Evolutionary conservation across 495 filamentous ascomycete species (phyloP).

Genomic region (Aspergillus haitiensis): DNA sequence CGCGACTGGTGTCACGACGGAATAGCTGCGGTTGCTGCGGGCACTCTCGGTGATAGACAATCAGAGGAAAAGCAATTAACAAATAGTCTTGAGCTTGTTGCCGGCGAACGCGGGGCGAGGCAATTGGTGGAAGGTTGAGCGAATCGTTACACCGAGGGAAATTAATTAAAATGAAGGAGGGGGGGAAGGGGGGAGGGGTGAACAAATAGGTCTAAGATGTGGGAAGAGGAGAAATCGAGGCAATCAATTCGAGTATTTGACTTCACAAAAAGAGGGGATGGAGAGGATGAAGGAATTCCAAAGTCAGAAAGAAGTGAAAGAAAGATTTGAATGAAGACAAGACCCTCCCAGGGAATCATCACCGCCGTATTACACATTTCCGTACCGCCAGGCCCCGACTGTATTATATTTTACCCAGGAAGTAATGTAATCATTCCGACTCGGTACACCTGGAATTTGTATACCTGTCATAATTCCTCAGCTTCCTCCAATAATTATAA

Average conservation of each 20-base stretch:
- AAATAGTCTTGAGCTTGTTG: slow-evolving; percentile 10
- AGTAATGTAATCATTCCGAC: too few species aligned
- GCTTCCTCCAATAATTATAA: too few species aligned
- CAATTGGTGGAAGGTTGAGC: slow-evolving; percentile 19
- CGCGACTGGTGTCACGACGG: slow-evolving; percentile 17
- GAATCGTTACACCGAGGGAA: slow-evolving; percentile 7
- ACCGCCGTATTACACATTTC: slow-evolving; percentile 1
- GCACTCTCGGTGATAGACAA: slow-evolving; percentile 6
- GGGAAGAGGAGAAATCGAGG: background rate
- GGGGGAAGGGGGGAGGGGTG: slow-evolving; percentile 1
- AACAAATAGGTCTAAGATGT: background rate
- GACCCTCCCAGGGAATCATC: background rate
- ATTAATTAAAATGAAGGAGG: slow-evolving; percentile 3
- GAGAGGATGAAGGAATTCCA: slow-evolving; percentile 9
- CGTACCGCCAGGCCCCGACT: background rate
- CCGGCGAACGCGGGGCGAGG: slow-evolving; percentile 16
- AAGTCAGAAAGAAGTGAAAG: background rate
- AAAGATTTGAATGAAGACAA: slow-evolving; percentile 3
- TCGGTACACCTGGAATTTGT: too few species aligned
- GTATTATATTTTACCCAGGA: too few species aligned
- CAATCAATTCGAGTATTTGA: background rate
- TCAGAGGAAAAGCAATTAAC: slow-evolving; percentile 19
- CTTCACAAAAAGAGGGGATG: background rate
- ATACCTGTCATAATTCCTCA: too few species aligned
- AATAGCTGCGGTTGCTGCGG: slow-evolving; percentile 1